A percentile compares a stretch with the other conserved stretches of the same genome.
These are phyloP conservation scores for Euphrasia arctica DNA, from an alignment of 305 asterid genomes.

Conservation along the genomic window DNA sequence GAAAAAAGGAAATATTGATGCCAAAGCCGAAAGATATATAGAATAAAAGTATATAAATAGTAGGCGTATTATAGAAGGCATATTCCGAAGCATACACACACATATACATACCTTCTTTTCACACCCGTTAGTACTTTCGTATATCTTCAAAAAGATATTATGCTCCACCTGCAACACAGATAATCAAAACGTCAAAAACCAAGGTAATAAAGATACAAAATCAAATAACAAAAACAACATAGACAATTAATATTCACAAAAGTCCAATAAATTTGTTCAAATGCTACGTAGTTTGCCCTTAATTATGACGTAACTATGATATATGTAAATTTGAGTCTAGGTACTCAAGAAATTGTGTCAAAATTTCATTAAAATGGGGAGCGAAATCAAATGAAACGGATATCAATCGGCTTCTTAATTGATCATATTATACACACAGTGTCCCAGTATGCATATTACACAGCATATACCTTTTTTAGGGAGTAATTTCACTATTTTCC, in stretches of 20 bases:
- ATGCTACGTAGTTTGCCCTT: background rate
- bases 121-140: background rate
- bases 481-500: conserved; percentile 13
- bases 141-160: background rate
- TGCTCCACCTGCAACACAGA: conserved; percentile 31
- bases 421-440: conserved; percentile 27
- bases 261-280: background rate
- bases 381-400: conserved; percentile 32
- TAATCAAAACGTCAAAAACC: background rate
- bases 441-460: conserved; percentile 37
- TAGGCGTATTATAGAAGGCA: background rate
- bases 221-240: background rate
- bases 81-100: conserved; percentile 18
- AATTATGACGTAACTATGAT: background rate
- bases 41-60: background rate
- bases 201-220: too few relatives aligned
- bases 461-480: conserved; percentile 18
- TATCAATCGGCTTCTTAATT: conserved; percentile 28
- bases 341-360: conserved; percentile 25
- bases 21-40: background rate
- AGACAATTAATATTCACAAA: background rate
- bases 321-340: background rate
- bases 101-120: background rate
- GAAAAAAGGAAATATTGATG: background rate
- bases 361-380: conserved; percentile 33